Evolutionary conservation across 768 basidiomycete species (phyloP), one percentile per base, ranked within the genome.

Genomic region (Auricularia auricula-judae): DNA sequence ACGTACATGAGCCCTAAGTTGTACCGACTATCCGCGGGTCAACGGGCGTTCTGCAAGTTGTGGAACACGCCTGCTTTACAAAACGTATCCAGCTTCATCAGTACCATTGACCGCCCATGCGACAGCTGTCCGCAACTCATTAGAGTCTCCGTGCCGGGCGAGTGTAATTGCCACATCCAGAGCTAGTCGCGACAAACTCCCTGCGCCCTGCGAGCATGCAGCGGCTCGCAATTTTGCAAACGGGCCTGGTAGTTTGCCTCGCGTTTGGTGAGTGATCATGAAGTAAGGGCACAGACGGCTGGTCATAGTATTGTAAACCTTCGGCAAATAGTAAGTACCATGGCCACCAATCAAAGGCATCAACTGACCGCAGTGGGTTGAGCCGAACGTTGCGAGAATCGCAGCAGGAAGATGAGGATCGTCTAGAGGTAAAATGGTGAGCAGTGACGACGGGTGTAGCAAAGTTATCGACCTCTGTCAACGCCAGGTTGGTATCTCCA

Each of bases 271-370:
- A 10, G 75, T 77, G 56, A 95, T 80, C 70, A 78, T 79, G 76
- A 97, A 98, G 76, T 86, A 97, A 21, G 93, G 93, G 10, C 81
- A 75, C 5, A 96, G 77, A 29, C 87, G 84, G 18, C 83, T 79
- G 65, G 79, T 78, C 60, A 93, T 73, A 56, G 77, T 70, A 44
- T 74, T 59, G 67, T 84, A 72, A n/a, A 77, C 73, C 86, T 87
- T 29, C 29, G 29, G 73, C 36, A 56, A 42, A 66, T 3, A 21
- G 29, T 29, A 29, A 29, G 29, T 29, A 29, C 29, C 29, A 29
- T 29, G 29, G 29, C 29, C 29, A 29, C 29, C 29, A 29, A 29
- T 29, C 2, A 29, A 29, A 29, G 29, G 2, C 29, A 29, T 29
- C 29, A 10, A 51, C 47, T 8, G 18, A 51, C 47, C 21, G 47